These are phyloP conservation scores for Colletotrichum caudatum DNA, from an alignment of 2,329 filamentous ascomycete species.

Conservation along the genomic window DNA sequence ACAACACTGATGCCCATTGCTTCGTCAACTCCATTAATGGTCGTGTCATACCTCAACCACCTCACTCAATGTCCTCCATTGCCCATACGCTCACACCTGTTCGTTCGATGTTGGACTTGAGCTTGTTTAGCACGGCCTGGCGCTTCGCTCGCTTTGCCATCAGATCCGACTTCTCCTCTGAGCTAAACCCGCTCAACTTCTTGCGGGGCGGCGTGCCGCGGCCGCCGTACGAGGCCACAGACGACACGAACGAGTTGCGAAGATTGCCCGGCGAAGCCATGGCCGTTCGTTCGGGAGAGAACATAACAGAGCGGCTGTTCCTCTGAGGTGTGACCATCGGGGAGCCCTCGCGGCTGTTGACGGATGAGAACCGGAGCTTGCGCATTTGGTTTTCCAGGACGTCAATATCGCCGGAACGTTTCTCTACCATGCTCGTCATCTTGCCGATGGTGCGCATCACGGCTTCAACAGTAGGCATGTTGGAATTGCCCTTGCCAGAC, in stretches of 20 bases:
- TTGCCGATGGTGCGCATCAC: slow-evolving; percentile 92
- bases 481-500: slow-evolving; percentile 58
- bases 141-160: slow-evolving; percentile 66
- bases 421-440: slow-evolving; percentile 93
- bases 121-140: slow-evolving; percentile 64
- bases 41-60: background rate
- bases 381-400: slow-evolving; percentile 89
- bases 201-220: slow-evolving; percentile 65
- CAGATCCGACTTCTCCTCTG: slow-evolving; percentile 68
- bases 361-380: slow-evolving; percentile 69
- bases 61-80: slow-evolving; percentile 62
- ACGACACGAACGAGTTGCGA: slow-evolving; percentile 57
- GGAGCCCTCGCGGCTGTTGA: slow-evolving; percentile 57
- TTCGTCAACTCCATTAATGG: slow-evolving; percentile 23
- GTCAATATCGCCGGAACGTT: slow-evolving; percentile 90
- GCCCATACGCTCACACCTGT: slow-evolving; percentile 63
- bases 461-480: slow-evolving; percentile 87
- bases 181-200: slow-evolving; percentile 72
- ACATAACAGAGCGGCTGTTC: slow-evolving; percentile 50
- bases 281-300: slow-evolving; percentile 57
- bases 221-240: slow-evolving; percentile 53
- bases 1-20: slow-evolving; percentile 23
- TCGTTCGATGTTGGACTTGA: slow-evolving; percentile 63
- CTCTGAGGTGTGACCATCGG: slow-evolving; percentile 56
- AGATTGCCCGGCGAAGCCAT: slow-evolving; percentile 56